Percentiles rank a stretch among this genome's conserved stretches.
These are phyloP conservation scores for Diplogelasinospora grovesii DNA, from an alignment of 495 filamentous ascomycete species.

Conservation along the genomic window DNA sequence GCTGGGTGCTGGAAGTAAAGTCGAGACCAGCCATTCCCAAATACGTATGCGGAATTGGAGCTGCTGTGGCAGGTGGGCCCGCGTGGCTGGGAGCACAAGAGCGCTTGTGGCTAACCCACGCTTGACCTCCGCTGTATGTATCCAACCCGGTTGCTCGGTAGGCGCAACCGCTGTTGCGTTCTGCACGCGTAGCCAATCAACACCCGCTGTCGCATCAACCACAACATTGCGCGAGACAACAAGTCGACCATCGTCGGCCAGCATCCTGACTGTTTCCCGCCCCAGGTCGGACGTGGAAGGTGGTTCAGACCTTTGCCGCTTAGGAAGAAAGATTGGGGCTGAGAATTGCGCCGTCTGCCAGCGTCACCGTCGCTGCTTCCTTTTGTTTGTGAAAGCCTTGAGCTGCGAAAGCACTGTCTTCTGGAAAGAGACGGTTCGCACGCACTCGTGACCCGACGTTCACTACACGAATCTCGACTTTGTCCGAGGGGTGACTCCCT, in stretches of 20 bases:
- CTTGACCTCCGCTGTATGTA: neutral
- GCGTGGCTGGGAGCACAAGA: constrained; percentile 16
- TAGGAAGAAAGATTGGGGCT: constrained; percentile 6
- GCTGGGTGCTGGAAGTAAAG: too few species aligned
- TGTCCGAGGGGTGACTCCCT: too few species aligned
- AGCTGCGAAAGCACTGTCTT: too few species aligned
- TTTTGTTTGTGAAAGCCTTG: constrained; percentile 3
- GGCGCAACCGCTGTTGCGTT: constrained; percentile 12
- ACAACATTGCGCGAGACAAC: constrained; percentile 26
- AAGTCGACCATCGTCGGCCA: constrained; percentile 7
- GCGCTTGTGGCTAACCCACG: neutral
- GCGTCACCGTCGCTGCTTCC: constrained; percentile 5
- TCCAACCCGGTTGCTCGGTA: constrained; percentile 18
- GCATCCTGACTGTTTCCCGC: constrained; percentile 14
- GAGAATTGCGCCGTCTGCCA: constrained; percentile 5
- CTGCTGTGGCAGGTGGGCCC: neutral
- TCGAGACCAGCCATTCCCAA: too few species aligned
- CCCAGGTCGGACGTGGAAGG: constrained; percentile 1
- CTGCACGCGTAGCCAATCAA: constrained; percentile 22
- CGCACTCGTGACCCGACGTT: too few species aligned
- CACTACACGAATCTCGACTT: too few species aligned
- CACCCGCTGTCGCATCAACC: constrained; percentile 17
- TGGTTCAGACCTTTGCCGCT: neutral
- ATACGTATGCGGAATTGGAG: constrained; percentile 7
- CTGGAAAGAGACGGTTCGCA: too few species aligned